phyloP scores from a whole-genome alignment of 2,329 filamentous ascomycete genomes.

The Colletotrichum endophyticum region DNA sequence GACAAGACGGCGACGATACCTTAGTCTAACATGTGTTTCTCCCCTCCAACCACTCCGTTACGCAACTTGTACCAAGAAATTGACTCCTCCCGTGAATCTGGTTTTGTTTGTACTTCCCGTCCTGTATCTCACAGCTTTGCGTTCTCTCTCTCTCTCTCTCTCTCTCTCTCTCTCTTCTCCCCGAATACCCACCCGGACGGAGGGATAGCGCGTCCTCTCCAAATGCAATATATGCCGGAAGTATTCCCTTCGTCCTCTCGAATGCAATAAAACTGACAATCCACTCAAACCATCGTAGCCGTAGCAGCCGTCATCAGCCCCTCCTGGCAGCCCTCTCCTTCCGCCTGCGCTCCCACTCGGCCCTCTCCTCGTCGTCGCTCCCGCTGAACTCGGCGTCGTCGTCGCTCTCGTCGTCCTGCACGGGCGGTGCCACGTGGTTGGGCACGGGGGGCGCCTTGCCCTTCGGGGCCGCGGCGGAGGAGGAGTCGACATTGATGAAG shows the following conservation, averaged over 20 bases:
- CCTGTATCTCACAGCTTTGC: background rate
- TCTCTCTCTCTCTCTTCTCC: background rate
- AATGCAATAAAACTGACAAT: background rate
- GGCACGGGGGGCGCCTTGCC: constrained; percentile 22
- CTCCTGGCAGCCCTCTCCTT: constrained; percentile 41
- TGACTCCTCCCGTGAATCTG: background rate
- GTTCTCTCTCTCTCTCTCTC: background rate
- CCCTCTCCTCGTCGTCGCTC: constrained; percentile 68
- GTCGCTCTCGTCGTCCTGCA: constrained; percentile 35
- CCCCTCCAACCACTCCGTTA: background rate
- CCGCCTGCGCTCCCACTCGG: constrained; percentile 62
- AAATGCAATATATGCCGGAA: background rate
- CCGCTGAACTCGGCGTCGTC: constrained; percentile 67
- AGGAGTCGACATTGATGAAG: constrained; percentile 49
- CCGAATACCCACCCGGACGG: background rate
- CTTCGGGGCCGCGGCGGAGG: constrained; percentile 23
- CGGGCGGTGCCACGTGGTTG: constrained; percentile 14
- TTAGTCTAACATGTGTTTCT: background rate
- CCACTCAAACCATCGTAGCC: background rate
- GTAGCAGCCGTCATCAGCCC: background rate
- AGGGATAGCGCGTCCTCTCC: background rate
- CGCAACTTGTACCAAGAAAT: background rate
- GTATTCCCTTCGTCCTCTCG: background rate
- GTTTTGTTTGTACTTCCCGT: background rate
- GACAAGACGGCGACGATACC: background rate